Base-by-base conservation (phyloP, 2,329 filamentous ascomycete species). In the Hysterium pulicare region DNA sequence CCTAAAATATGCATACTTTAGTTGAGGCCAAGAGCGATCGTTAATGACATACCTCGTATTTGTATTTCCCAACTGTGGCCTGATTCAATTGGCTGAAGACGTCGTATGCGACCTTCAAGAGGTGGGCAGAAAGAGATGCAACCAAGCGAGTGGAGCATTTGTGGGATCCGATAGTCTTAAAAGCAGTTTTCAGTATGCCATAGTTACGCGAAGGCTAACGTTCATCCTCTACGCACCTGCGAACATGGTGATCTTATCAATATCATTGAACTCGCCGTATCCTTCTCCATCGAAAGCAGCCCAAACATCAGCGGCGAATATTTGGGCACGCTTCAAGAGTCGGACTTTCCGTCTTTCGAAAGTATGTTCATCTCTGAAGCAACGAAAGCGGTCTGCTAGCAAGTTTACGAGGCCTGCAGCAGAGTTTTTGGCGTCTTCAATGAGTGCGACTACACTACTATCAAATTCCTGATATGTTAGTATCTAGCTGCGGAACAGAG, bases 231-330 rank as follows among this genome's bases (percentile, higher is more conserved):
- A n/a, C n/a, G n/a, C 66, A 77, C 77, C 78, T 60, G 93, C 90
- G 72, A 98, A 98, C 84, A 97, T 97, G 47, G 93, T 98, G 57
- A 98, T 86, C 64, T 90, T 89, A 69, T 93, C 86, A 55, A 98
- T 95, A 62, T 98, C 93, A 44, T 81, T 63, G 66, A 98, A 98
- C 21, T 78, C 73, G 23, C 93, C 94, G 58, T 84, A 90, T 20
- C 79, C 76, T 52, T 84, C 75, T 34, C 89, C 90, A 40, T 91
- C 81, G 64, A 97, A 97, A 49, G 90, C 94, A 4, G 93, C 94
- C 94, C 94, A 98, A 1, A 97, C 65, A 65, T 98, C 93, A 17
- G 94, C 94, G 2, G 95, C 90, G 16, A 97, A 78, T 46, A 98
- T 98, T 68, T 98, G 93, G 2, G 93, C 90, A 9, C 94, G 83